These are phyloP conservation scores for Sarcodon sp. DNA, from an alignment of 768 basidiomycete genomes.

Conservation along the genomic window DNA sequence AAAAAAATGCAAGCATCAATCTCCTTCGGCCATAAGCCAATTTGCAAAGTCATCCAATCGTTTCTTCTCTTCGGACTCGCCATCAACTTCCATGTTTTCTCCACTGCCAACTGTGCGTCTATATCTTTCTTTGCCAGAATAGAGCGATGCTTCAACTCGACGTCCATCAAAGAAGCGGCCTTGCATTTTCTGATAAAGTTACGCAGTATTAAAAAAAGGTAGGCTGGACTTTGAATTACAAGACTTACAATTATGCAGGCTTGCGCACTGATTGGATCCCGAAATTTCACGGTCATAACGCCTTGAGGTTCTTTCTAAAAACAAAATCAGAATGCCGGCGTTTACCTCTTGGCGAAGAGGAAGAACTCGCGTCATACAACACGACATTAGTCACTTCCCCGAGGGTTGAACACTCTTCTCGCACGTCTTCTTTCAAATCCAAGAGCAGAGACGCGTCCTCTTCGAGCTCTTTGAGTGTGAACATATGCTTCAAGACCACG, in stretches of 20 bases:
- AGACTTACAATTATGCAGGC: constrained; percentile 74
- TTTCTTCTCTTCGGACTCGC: constrained; percentile 67
- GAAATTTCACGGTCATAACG: constrained; percentile 94
- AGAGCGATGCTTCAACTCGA: constrained; percentile 70
- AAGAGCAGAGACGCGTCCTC: constrained; percentile 77
- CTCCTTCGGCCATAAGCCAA: constrained; percentile 78
- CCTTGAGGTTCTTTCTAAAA: constrained; percentile 83
- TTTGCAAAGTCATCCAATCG: constrained; percentile 80
- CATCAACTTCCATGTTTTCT: constrained; percentile 50
- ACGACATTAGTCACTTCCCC: constrained; percentile 96
- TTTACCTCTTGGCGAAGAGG: constrained; percentile 2
- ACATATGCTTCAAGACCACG: constrained; percentile 94
- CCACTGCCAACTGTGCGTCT: constrained; percentile 50
- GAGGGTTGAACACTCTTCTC: constrained; percentile 80
- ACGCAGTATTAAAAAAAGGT: background rate
- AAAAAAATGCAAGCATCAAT: constrained; percentile 22
- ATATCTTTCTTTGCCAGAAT: constrained; percentile 73
- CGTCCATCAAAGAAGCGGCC: constrained; percentile 85
- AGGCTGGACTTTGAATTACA: background rate
- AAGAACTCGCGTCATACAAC: constrained; percentile 67
- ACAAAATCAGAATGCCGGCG: background rate
- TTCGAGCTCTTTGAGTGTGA: constrained; percentile 73
- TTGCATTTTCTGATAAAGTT: constrained; percentile 70
- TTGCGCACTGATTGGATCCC: constrained; percentile 83
- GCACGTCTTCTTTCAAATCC: constrained; percentile 92